Evolutionary conservation across 78 protist species (phyloP).

Genomic region (Dictyostelium capitatum): DNA sequence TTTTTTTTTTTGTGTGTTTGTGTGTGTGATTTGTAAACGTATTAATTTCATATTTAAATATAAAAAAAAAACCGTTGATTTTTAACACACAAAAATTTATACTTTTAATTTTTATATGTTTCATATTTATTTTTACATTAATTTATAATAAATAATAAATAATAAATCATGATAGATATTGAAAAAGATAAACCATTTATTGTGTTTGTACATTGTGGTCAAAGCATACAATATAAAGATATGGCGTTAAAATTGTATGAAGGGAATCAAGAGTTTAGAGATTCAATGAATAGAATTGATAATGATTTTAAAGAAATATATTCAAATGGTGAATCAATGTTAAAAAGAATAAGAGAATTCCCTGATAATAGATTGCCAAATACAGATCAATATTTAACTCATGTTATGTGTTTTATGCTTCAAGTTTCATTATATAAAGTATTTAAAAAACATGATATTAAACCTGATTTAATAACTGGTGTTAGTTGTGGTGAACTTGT

Average conservation of each 20-base stretch:
- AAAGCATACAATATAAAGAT: not conserved
- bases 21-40: no score
- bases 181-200: not conserved
- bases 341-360: not conserved
- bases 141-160: no score
- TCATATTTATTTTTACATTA: no score
- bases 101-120: no score
- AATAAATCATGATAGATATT: no score
- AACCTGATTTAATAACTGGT: not conserved
- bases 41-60: no score
- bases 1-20: no score
- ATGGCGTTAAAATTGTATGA: not conserved
- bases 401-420: not conserved
- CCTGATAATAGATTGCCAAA: not conserved
- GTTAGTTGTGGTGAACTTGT: conserved; percentile 20
- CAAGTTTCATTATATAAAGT: conserved; percentile 13
- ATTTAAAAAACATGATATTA: not conserved
- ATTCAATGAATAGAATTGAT: conserved; percentile 5
- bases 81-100: no score
- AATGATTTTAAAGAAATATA: not conserved
- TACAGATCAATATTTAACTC: not conserved
- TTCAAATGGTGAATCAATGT: conserved; percentile 1
- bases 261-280: not conserved
- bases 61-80: no score
- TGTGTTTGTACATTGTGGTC: not conserved